Conservation (phyloP, 805 yeast species). For the Nakazawaea anatomiae region DNA sequence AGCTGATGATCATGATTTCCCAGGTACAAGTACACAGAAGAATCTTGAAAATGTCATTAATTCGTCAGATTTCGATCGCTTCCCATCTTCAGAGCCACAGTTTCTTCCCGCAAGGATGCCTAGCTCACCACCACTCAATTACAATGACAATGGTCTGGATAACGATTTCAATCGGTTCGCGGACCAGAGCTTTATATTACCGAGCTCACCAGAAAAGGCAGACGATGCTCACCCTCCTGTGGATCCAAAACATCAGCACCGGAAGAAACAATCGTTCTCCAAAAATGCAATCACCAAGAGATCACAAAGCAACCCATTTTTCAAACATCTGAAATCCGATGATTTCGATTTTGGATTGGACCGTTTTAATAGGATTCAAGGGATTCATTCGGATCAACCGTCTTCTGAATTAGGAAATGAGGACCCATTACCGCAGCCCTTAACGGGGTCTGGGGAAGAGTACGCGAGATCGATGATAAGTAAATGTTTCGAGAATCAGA, state of each 20-base stretch:
- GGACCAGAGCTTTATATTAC: constrained; percentile 10
- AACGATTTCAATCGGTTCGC: constrained; percentile 13
- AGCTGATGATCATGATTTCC: not conserved
- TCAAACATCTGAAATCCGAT: constrained; percentile 5
- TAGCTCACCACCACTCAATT: constrained; percentile 22
- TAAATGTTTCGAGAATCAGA: constrained; percentile 40
- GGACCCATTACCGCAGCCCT: not conserved
- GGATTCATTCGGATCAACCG: constrained; percentile 22
- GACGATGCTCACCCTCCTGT: not conserved
- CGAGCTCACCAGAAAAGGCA: constrained; percentile 18
- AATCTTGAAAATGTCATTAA: not conserved
- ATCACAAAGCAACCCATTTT: not conserved
- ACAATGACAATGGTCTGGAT: constrained; percentile 27
- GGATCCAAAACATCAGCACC: not conserved
- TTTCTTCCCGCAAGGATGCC: constrained; percentile 35
- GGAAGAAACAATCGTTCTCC: not conserved
- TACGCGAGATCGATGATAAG: constrained; percentile 36
- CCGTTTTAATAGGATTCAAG: constrained; percentile 33
- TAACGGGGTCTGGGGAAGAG: not conserved
- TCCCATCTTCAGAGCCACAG: constrained; percentile 12
- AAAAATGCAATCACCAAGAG: not conserved
- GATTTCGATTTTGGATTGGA: constrained; percentile 44
- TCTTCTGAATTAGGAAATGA: constrained; percentile 23
- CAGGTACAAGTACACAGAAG: constrained; percentile 3
- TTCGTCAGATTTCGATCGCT: constrained; percentile 6